Percentiles rank a stretch among this genome's conserved stretches.
Evolutionary conservation across 345 rosid species (phyloP).

Genomic region (Linum usitatissimum): DNA sequence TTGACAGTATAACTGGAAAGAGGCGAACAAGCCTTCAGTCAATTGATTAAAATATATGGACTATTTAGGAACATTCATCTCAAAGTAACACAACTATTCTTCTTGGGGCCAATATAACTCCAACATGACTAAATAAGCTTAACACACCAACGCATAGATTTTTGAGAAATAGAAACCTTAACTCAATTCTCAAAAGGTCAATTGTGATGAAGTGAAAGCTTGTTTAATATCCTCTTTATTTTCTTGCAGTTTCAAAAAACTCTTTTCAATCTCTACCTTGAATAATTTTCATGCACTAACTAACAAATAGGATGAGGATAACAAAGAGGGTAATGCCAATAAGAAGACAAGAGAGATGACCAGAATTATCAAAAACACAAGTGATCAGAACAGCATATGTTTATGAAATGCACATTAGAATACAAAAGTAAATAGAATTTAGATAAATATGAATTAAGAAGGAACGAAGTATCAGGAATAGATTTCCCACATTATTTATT

Average conservation of each 20-base stretch:
- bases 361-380: not conserved
- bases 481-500: conserved; percentile 7
- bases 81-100: not conserved
- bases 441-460: not conserved
- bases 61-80: not conserved
- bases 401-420: not conserved
- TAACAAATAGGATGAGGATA: not conserved
- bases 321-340: not conserved
- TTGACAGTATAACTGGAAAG: not conserved
- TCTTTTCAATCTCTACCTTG: not conserved
- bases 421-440: not conserved
- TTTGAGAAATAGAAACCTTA: not conserved
- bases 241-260: not conserved
- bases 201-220: not conserved
- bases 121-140: not conserved
- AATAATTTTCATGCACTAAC: not conserved
- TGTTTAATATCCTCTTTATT: not conserved
- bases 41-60: not conserved
- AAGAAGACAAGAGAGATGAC: not conserved
- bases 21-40: not conserved
- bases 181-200: too few relatives aligned
- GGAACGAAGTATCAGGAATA: conserved; percentile 4
- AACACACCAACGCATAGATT: not conserved
- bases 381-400: not conserved
- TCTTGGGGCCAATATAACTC: not conserved